These are phyloP conservation scores for Ascochyta lentis DNA, from an alignment of 2,329 filamentous ascomycete genomes.

Conservation along the genomic window DNA sequence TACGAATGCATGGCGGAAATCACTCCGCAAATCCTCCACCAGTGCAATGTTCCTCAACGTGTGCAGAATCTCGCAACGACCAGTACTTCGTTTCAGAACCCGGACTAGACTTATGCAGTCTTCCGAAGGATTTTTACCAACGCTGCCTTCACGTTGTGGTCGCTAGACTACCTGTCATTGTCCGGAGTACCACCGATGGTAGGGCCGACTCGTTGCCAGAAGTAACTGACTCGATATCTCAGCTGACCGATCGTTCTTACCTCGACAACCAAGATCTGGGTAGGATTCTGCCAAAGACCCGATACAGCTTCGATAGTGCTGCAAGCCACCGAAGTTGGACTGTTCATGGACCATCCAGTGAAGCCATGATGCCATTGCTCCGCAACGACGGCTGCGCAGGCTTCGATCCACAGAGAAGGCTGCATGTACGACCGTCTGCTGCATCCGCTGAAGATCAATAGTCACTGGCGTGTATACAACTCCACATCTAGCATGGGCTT, in stretches of 20 bases:
- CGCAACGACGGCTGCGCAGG: not conserved
- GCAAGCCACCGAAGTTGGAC: conserved; percentile 11
- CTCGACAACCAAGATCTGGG: conserved; percentile 1
- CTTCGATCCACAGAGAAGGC: conserved; percentile 4
- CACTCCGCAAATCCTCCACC: conserved; percentile 1
- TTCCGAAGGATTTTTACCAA: not conserved
- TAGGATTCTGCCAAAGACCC: not conserved
- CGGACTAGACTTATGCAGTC: conserved; percentile 1
- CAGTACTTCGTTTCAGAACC: conserved; percentile 5
- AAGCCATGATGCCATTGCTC: conserved; percentile 4
- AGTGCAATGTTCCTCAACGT: conserved; percentile 6
- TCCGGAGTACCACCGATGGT: conserved; percentile 7
- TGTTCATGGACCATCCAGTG: not conserved
- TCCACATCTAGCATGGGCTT: conserved; percentile 14
- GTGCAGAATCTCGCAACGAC: not conserved
- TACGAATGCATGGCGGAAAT: conserved; percentile 5
- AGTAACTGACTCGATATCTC: not conserved
- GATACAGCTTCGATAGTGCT: conserved; percentile 3
- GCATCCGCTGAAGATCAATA: conserved; percentile 2
- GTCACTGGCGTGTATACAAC: conserved; percentile 12
- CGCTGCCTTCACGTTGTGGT: not conserved
- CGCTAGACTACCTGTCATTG: not conserved
- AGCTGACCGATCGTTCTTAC: conserved; percentile 7
- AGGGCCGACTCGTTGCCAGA: conserved; percentile 3
- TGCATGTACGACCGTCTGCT: conserved; percentile 8